Conservation (phyloP, 179 eudicot species). For the Actinidia chinensis region DNA sequence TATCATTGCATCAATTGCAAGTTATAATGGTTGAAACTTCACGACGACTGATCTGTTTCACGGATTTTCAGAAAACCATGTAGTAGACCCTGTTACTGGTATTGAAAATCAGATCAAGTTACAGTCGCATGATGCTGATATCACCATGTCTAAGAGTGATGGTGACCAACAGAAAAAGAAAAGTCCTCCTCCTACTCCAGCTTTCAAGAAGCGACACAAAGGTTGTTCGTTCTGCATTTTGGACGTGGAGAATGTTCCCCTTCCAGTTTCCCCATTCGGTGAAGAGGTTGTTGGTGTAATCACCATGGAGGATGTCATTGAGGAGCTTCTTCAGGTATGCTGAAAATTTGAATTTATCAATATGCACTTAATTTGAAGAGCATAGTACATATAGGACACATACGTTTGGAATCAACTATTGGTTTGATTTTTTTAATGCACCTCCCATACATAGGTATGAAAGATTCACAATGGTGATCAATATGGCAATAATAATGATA, state of each 20-base stretch:
- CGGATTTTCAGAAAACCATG: conserved; percentile 26
- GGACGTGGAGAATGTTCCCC: conserved; percentile 71
- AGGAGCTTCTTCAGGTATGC: conserved; percentile 94
- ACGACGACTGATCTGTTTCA: too few relatives aligned
- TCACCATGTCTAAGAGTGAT: conserved; percentile 31
- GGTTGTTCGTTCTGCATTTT: conserved; percentile 95
- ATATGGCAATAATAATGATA: not conserved
- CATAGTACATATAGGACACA: not conserved
- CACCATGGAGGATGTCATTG: conserved; percentile 93
- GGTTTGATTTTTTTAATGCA: conserved; percentile 2
- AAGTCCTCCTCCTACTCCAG: conserved; percentile 59
- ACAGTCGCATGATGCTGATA: conserved; percentile 34
- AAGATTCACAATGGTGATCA: not conserved
- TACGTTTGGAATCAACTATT: not conserved
- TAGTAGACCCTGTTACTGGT: not conserved
- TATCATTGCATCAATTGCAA: not conserved
- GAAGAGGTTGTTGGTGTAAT: conserved; percentile 87
- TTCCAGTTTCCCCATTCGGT: conserved; percentile 68
- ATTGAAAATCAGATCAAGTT: conserved; percentile 26
- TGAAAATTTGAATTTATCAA: not conserved
- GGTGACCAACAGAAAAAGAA: conserved; percentile 47
- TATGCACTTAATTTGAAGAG: not conserved
- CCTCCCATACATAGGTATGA: not conserved
- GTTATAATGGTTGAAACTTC: not conserved
- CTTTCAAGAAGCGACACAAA: conserved; percentile 82